Evolutionary conservation across 2,329 filamentous ascomycete species (phyloP).

Genomic region (Sarocladiaceae sp.): DNA sequence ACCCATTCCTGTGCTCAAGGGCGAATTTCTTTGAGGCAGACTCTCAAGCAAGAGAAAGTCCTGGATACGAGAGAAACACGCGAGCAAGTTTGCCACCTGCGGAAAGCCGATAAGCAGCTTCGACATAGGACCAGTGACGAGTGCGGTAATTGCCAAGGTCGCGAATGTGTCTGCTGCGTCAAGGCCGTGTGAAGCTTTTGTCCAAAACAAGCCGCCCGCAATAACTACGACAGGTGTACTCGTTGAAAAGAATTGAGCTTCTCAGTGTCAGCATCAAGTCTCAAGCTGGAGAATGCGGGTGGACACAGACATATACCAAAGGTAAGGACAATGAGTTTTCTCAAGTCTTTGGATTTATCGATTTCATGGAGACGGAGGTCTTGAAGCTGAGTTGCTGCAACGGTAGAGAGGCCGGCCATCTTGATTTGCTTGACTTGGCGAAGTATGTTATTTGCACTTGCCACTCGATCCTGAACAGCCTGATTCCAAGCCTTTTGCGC

Average conservation of each 20-base stretch:
- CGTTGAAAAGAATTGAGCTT: conserved; percentile 22
- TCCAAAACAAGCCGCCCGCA: conserved; percentile 25
- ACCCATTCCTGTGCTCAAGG: too few relatives aligned
- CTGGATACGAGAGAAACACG: conserved; percentile 28
- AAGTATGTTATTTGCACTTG: background rate
- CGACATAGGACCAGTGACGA: conserved; percentile 28
- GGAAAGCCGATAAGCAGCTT: conserved; percentile 27
- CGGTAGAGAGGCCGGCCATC: conserved; percentile 18
- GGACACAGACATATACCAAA: conserved; percentile 22
- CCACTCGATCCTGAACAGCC: background rate
- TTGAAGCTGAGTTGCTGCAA: conserved; percentile 27
- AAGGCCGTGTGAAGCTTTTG: conserved; percentile 21
- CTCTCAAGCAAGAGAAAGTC: conserved; percentile 24
- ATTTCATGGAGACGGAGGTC: conserved; percentile 31
- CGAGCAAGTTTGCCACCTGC: conserved; percentile 26
- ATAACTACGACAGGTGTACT: conserved; percentile 25
- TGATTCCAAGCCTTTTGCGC: conserved; percentile 20
- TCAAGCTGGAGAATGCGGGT: background rate
- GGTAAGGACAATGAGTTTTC: conserved; percentile 28
- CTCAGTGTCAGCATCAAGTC: background rate
- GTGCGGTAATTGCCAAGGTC: conserved; percentile 28
- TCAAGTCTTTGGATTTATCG: conserved; percentile 29
- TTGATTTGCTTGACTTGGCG: background rate
- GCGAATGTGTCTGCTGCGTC: conserved; percentile 31
- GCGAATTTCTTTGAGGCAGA: conserved; percentile 13